Evolutionary conservation across 2,329 filamentous ascomycete genomes (phyloP), one percentile per base, ranked within the genome.

Genomic region (Aspergillus proliferans): DNA sequence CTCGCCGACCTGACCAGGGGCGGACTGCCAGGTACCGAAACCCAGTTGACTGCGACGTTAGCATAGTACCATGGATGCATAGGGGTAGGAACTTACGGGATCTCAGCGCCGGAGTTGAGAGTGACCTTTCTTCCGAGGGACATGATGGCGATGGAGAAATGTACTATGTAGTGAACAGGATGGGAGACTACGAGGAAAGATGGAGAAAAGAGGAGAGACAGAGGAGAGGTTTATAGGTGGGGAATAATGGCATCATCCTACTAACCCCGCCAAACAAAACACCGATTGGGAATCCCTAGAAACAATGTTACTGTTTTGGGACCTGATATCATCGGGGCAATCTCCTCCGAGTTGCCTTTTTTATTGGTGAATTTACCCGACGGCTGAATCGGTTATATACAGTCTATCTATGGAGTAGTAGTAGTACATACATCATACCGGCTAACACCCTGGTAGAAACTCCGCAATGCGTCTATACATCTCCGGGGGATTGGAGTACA

Each of bases 21-120:
- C 64, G 36, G 68, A 66, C 51, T 71, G 68, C 68, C 68, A 71
- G 50, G 68, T 71, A 45, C 68, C 68, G 47, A 70, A 71, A 50
- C 68, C 68, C 56, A 69, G 57, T 50, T 66, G 64, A 52, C 67
- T 70, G 43, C 12, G 38, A 52, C 30, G 3, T 34, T 43, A 49
- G 49, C 36, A 41, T 24, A 18, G 3, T 43, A 8, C 9, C 9
- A 21, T 18, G 14, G 2, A 15, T 19, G 12, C 15, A 19, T 33
- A 34, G 8, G 24, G 28, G 15, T 15, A 15, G 42, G 36, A 36
- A 62, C 67, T 45, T 62, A 70, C 68, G 68, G 67, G 56, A 70
- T 68, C 56, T 66, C 49, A 49, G 61, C 55, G 49, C 68, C 67
- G 46, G 67, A 62, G 64, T 65, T 71, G 47, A 71, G 64, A 47